Percentiles rank a stretch among this genome's conserved stretches.
phyloP scores from a whole-genome alignment of 1,139 yeast genomes.

The Magnusiomyces starmeri region DNA sequence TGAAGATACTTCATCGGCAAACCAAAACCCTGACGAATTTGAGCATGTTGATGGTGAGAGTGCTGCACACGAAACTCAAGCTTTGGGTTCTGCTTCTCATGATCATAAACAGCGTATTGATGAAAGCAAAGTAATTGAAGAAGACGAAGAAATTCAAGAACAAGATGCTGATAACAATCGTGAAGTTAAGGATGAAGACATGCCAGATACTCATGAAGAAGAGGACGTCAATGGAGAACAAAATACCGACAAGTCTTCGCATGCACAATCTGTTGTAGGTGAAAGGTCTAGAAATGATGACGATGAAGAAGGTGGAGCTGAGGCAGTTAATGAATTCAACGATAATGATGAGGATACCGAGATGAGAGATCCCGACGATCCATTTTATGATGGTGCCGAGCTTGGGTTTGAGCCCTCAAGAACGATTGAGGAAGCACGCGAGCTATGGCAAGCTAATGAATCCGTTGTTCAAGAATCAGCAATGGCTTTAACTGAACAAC shows the following conservation, averaged over 20 bases:
- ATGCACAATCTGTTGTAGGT: constrained; percentile 21
- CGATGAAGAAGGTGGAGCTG: constrained; percentile 18
- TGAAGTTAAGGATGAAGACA: constrained; percentile 18
- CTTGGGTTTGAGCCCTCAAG: constrained; percentile 44
- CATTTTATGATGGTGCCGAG: constrained; percentile 34
- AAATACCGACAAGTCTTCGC: constrained; percentile 15
- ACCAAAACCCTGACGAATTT: constrained; percentile 76
- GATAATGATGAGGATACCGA: constrained; percentile 23
- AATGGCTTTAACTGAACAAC: constrained; percentile 83
- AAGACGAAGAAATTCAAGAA: constrained; percentile 33
- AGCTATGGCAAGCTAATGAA: constrained; percentile 78
- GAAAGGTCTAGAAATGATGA: constrained; percentile 17
- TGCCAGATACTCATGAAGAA: constrained; percentile 22
- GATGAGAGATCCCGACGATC: constrained; percentile 24
- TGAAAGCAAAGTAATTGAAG: constrained; percentile 80
- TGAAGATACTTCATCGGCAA: constrained; percentile 31
- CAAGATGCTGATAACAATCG: constrained; percentile 18
- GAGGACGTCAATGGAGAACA: constrained; percentile 16
- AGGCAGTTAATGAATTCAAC: constrained; percentile 28
- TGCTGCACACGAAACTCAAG: constrained; percentile 74
- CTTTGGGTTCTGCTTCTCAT: constrained; percentile 80
- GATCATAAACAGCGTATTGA: constrained; percentile 74
- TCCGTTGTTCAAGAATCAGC: constrained; percentile 79
- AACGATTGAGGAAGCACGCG: constrained; percentile 59
- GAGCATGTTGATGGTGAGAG: constrained; percentile 80